Conservation (phyloP, 495 filamentous ascomycete species). For the Rostrohypoxylon terebratum region DNA sequence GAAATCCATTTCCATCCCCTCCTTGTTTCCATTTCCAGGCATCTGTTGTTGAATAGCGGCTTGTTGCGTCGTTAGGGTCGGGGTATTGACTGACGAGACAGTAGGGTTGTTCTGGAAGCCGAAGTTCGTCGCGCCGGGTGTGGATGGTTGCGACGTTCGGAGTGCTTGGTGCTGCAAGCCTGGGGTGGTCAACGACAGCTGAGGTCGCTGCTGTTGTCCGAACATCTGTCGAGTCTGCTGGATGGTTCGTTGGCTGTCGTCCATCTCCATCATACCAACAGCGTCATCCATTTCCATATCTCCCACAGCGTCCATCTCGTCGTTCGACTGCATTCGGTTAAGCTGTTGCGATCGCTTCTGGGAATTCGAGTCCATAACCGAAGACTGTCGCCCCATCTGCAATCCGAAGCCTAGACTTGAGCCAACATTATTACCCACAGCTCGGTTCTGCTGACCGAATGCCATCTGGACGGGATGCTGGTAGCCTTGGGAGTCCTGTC, state of each 20-base stretch:
- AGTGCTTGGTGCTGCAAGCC: constrained; percentile 81
- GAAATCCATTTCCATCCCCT: constrained; percentile 68
- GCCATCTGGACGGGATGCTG: constrained; percentile 53
- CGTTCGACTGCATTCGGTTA: constrained; percentile 54
- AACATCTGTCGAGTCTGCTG: constrained; percentile 71
- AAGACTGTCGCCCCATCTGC: constrained; percentile 61
- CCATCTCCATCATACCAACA: constrained; percentile 70
- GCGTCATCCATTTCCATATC: constrained; percentile 98
- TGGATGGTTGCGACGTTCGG: constrained; percentile 85
- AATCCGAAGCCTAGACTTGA: constrained; percentile 53
- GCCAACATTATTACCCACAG: constrained; percentile 36
- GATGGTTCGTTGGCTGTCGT: constrained; percentile 69
- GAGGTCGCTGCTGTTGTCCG: constrained; percentile 78
- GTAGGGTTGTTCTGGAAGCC: constrained; percentile 93
- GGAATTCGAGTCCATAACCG: constrained; percentile 45
- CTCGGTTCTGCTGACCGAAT: constrained; percentile 45
- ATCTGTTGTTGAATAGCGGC: constrained; percentile 52
- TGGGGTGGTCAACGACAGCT: constrained; percentile 75
- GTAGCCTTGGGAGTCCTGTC: constrained; percentile 52
- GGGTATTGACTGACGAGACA: constrained; percentile 97
- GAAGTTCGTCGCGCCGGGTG: constrained; percentile 78
- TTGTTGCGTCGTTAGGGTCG: constrained; percentile 78
- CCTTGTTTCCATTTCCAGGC: constrained; percentile 49
- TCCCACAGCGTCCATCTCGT: constrained; percentile 87
- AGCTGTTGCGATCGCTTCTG: constrained; percentile 47